Conservation (phyloP, 805 yeast genomes). For the Candida golubevii region DNA sequence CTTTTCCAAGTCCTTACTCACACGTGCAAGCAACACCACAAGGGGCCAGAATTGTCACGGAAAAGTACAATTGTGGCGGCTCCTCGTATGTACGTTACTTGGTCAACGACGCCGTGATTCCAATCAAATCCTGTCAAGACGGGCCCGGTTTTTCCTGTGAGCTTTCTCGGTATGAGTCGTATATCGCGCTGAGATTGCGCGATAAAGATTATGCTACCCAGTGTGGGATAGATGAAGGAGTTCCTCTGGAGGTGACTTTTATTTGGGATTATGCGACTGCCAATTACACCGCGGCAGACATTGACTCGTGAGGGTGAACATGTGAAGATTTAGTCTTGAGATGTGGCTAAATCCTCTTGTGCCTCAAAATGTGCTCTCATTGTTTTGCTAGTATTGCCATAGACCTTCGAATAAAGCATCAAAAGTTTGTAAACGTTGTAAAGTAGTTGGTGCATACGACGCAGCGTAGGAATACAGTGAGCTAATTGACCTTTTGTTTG, state of each 20-base stretch:
- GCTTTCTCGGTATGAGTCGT: conserved; percentile 30
- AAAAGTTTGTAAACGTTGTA: too few relatives aligned
- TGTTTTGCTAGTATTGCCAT: too few relatives aligned
- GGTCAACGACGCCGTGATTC: conserved; percentile 39
- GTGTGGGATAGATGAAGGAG: conserved; percentile 22
- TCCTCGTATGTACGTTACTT: conserved; percentile 35
- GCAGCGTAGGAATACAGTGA: too few relatives aligned
- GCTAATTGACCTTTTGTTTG: too few relatives aligned
- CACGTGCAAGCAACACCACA: conserved; percentile 37
- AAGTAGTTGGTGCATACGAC: too few relatives aligned
- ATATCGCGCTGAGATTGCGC: conserved; percentile 25
- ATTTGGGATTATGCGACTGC: conserved; percentile 37
- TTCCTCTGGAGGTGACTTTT: conserved; percentile 30
- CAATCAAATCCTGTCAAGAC: conserved; percentile 28
- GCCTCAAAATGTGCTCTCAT: too few relatives aligned
- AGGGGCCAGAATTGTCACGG: conserved; percentile 37
- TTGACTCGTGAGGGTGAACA: conserved; percentile 6
- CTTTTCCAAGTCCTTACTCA: conserved; percentile 45
- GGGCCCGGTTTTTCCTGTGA: conserved; percentile 44
- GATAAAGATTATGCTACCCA: conserved; percentile 23
- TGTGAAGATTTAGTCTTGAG: too few relatives aligned
- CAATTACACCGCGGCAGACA: conserved; percentile 23
- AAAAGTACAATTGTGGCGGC: conserved; percentile 30
- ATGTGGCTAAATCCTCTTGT: too few relatives aligned
- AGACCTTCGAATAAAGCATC: too few relatives aligned